These are phyloP conservation scores for Tetrapisispora taiwanensis DNA, from an alignment of 805 yeast genomes.

Conservation along the genomic window DNA sequence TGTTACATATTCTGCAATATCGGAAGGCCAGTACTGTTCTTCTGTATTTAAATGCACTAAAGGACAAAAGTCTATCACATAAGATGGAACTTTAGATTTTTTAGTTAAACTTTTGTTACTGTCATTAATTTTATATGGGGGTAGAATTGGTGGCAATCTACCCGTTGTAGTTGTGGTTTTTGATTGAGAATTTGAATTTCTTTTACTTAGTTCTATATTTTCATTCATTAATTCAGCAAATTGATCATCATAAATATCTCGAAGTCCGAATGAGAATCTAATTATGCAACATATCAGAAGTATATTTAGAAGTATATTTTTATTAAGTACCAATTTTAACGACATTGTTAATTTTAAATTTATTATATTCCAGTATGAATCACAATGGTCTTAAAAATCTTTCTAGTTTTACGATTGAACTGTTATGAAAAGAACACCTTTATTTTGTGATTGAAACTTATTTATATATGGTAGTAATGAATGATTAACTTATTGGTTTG, in stretches of 20 bases:
- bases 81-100: conserved; percentile 44
- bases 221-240: conserved; percentile 1
- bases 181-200: not conserved
- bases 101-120: conserved; percentile 19
- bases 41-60: conserved; percentile 80
- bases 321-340: not conserved
- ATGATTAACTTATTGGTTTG: too few relatives aligned
- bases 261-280: not conserved
- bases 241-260: conserved; percentile 1
- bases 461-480: too few relatives aligned
- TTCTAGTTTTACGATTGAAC: too few relatives aligned
- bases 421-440: too few relatives aligned
- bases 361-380: too few relatives aligned
- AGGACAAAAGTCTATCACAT: conserved; percentile 60
- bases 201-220: not conserved
- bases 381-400: too few relatives aligned
- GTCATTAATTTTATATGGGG: conserved; percentile 20
- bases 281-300: too few relatives aligned
- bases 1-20: conserved; percentile 55
- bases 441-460: too few relatives aligned
- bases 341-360: too few relatives aligned
- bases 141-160: conserved; percentile 19
- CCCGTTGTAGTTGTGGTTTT: not conserved
- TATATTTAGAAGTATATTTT: too few relatives aligned
- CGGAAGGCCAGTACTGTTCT: conserved; percentile 79